These are phyloP conservation scores for Hericium rajendrae DNA, from an alignment of 768 basidiomycete species.

Conservation along the genomic window DNA sequence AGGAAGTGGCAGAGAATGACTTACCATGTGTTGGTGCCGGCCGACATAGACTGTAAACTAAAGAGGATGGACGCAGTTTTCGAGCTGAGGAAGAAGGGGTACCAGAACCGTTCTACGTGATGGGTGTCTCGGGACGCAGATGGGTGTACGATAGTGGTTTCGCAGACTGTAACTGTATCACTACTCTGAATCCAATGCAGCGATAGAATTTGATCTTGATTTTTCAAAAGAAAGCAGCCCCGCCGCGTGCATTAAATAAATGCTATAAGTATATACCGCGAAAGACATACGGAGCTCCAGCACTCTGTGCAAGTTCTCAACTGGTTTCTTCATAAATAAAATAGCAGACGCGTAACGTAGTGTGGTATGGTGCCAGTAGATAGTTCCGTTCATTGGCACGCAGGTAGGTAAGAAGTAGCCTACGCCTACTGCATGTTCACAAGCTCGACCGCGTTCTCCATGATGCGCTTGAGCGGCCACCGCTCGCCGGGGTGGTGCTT, in stretches of 20 bases:
- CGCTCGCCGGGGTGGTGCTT: constrained; percentile 69
- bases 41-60: no score
- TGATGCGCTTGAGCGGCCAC: constrained; percentile 73
- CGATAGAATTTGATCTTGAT: not conserved
- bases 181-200: no score
- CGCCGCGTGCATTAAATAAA: not conserved
- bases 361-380: not conserved
- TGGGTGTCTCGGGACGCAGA: no score
- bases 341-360: not conserved
- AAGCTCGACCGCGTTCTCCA: constrained; percentile 63
- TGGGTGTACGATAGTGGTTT: no score
- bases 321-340: not conserved
- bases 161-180: no score
- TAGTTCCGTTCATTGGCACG: not conserved
- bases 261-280: not conserved
- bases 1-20: no score
- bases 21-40: no score
- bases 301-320: not conserved
- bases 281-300: not conserved
- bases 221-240: not conserved
- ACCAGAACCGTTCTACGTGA: no score
- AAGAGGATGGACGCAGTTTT: no score
- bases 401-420: not conserved
- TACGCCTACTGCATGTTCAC: constrained; percentile 34
- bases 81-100: no score